phyloP scores from a whole-genome alignment of 805 yeast species.

The Spathaspora boniae region DNA sequence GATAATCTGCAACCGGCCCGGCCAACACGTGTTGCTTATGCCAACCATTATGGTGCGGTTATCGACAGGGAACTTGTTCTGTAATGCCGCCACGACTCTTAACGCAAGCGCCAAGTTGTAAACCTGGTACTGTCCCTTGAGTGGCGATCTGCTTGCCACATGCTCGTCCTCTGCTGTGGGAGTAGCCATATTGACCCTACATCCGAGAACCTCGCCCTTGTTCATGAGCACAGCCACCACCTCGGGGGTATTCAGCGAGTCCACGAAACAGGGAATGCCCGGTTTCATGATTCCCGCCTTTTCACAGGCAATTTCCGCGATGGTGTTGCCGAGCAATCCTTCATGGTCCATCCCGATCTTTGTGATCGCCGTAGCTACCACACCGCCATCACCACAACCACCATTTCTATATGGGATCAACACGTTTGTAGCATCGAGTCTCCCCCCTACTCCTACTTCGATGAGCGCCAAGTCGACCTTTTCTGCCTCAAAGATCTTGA shows the following conservation, averaged over 20 bases:
- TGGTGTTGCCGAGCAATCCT: conserved; percentile 62
- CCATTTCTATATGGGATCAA: conserved; percentile 25
- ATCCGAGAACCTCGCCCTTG: conserved; percentile 29
- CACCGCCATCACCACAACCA: conserved; percentile 26
- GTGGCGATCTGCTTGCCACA: conserved; percentile 39
- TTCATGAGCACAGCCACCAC: conserved; percentile 47
- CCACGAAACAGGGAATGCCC: conserved; percentile 63
- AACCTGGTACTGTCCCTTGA: conserved; percentile 70
- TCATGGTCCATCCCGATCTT: conserved; percentile 89
- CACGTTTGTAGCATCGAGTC: conserved; percentile 85
- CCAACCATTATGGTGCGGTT: conserved; percentile 53
- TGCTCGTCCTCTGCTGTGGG: conserved; percentile 9
- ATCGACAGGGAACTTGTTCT: no score
- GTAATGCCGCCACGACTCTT: conserved; percentile 37
- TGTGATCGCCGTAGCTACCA: conserved; percentile 69
- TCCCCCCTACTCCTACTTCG: conserved; percentile 96
- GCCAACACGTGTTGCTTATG: conserved; percentile 63
- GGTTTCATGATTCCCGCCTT: conserved; percentile 84
- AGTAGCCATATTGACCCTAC: conserved; percentile 25
- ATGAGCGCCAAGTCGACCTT: conserved; percentile 71
- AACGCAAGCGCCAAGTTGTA: conserved; percentile 70
- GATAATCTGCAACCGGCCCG: conserved; percentile 72
- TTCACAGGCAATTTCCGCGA: conserved; percentile 64
- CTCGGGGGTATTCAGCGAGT: conserved; percentile 55
- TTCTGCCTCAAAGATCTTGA: conserved; percentile 61